Base-by-base conservation (phyloP, 2,329 filamentous ascomycete genomes). In the Aspergillus latus region DNA sequence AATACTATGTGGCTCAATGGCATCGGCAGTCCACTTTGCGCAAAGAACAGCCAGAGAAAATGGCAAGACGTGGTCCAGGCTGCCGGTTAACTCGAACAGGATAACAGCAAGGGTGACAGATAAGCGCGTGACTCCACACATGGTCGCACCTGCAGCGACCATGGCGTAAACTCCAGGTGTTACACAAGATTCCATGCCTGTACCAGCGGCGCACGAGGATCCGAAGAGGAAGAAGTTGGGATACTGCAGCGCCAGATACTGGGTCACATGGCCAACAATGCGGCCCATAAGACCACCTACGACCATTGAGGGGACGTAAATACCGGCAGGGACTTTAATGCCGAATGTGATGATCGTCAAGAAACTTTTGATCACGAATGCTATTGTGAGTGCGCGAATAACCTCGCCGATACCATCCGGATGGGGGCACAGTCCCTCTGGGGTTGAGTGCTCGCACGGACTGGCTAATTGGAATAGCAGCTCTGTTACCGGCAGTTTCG, bases 271-370 rank as follows among this genome's bases (percentile, higher is more conserved):
- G 1, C 94, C 94, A 10, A 96, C 84, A 44, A 94, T 86, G 6
- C 93, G 87, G 30, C 93, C 93, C 78, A 96, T 87, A 15, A 99
- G 78, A 67, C 94, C 94, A 62, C 94, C 94, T n/a, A 97, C 91
- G 29, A 97, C 94, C 94, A 99, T 99, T 65, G 93, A 97, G 2
- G 94, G 94, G 1, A 99, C 92, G 66, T 99, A 99, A 64, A 99
- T 97, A 61, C 94, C 94, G 1, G 93, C 92, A 8, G 94, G 94
- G 0, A 97, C 87, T 80, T 97, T 97, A 69, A 97, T 92, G 28
- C 93, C 93, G 74, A 97, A 97, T 0, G 93, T 96, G 62, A 97
- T 87, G 45, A 88, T 87, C 0, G 94, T 97, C 42, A 99, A 76
- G 46, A 93, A 80, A 0, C 90, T 89, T 71, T 99, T 99, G 76